Evolutionary conservation across 768 basidiomycete species (phyloP).

Genomic region (Rhizopogon salebrosus): DNA sequence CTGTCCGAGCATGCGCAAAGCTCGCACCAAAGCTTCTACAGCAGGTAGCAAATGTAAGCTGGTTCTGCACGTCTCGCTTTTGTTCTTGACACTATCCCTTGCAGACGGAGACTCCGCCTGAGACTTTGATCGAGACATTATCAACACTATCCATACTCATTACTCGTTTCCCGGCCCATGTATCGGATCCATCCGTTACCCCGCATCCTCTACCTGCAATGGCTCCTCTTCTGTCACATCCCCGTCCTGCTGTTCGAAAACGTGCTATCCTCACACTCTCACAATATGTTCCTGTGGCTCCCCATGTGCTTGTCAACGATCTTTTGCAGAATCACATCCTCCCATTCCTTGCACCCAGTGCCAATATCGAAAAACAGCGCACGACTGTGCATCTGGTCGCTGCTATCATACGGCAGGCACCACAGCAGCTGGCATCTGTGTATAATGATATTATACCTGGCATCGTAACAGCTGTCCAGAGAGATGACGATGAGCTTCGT

Average conservation of each 20-base stretch:
- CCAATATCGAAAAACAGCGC: conserved; percentile 63
- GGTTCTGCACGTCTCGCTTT: neutral
- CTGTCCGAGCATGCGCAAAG: conserved; percentile 74
- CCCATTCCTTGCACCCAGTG: conserved; percentile 48
- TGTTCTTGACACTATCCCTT: conserved; percentile 6
- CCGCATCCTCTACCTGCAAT: conserved; percentile 63
- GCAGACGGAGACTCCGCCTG: conserved; percentile 66
- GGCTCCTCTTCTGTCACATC: conserved; percentile 67
- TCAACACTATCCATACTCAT: conserved; percentile 86
- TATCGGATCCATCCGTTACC: conserved; percentile 46
- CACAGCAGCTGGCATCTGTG: conserved; percentile 56
- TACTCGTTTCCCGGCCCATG: conserved; percentile 71
- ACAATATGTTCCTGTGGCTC: conserved; percentile 75
- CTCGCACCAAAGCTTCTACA: conserved; percentile 77
- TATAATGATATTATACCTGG: conserved; percentile 64
- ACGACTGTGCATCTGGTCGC: conserved; percentile 78
- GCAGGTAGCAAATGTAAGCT: conserved; percentile 69
- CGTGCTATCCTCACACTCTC: conserved; percentile 84
- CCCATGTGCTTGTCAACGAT: conserved; percentile 53
- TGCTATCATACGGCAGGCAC: conserved; percentile 72
- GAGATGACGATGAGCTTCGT: conserved; percentile 78
- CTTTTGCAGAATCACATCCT: conserved; percentile 56
- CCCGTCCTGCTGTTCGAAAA: conserved; percentile 85
- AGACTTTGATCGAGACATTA: conserved; percentile 78
- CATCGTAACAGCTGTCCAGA: conserved; percentile 60